These are phyloP conservation scores for Pseudoturritis turrita DNA, from an alignment of 345 rosid genomes.

Conservation along the genomic window DNA sequence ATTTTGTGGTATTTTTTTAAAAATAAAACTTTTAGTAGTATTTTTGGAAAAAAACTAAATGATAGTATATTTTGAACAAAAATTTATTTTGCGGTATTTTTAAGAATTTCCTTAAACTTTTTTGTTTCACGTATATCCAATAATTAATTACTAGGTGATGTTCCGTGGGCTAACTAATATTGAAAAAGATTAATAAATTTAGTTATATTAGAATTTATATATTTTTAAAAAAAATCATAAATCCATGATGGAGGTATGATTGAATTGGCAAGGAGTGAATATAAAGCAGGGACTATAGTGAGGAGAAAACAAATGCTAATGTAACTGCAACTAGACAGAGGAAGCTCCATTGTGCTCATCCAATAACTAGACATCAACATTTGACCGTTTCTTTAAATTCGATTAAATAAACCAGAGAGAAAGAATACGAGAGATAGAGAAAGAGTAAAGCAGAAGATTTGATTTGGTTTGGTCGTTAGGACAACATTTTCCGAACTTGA, in stretches of 20 bases:
- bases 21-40: no score
- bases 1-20: no score
- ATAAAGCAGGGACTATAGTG: slow-evolving; percentile 18
- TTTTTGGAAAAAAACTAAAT: no score
- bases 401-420: slow-evolving; percentile 4
- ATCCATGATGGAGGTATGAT: slow-evolving; percentile 7
- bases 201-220: no score
- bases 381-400: slow-evolving; percentile 1
- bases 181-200: no score
- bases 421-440: neutral
- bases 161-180: no score
- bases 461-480: neutral
- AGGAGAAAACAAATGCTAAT: slow-evolving; percentile 22
- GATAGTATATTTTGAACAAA: no score
- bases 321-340: slow-evolving; percentile 18
- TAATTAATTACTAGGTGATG: neutral
- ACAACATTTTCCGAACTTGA: slow-evolving; percentile 28
- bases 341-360: slow-evolving; percentile 28
- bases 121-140: neutral
- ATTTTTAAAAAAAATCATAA: no score
- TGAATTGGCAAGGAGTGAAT: slow-evolving; percentile 15
- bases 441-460: neutral
- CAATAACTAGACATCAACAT: neutral
- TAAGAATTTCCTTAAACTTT: neutral
- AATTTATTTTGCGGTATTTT: no score